phyloP scores from a whole-genome alignment of 148 eudicot species.

The Fallopia convolvulus region DNA sequence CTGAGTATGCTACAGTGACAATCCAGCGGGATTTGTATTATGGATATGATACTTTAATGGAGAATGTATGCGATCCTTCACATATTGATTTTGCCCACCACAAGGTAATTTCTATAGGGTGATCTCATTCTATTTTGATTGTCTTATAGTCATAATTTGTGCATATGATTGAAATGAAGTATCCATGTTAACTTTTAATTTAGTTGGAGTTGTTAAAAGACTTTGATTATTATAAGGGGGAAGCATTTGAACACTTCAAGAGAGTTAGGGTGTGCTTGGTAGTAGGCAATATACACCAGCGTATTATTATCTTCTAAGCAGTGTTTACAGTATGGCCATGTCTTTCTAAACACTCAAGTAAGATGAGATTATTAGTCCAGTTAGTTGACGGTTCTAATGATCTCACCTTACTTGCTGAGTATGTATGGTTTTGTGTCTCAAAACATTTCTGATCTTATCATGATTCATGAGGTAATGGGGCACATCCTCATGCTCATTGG shows the following conservation, averaged over 20 bases:
- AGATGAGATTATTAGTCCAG: neutral
- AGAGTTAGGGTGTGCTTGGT: neutral
- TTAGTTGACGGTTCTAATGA: neutral
- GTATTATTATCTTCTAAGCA: neutral
- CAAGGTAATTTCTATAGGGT: constrained; percentile 41
- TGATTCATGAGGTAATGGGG: too few relatives aligned
- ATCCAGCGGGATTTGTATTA: constrained; percentile 96
- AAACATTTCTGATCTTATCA: too few relatives aligned
- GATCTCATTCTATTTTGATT: neutral
- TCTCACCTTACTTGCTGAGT: too few relatives aligned
- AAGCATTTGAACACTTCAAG: neutral
- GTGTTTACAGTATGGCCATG: neutral
- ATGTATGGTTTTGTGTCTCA: too few relatives aligned
- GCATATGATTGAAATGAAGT: neutral
- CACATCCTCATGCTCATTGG: too few relatives aligned
- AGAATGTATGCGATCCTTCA: constrained; percentile 97
- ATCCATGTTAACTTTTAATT: neutral
- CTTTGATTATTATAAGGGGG: neutral
- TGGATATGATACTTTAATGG: constrained; percentile 97
- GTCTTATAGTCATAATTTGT: neutral
- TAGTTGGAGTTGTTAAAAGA: neutral
- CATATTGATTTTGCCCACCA: constrained; percentile 99
- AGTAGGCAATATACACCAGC: neutral
- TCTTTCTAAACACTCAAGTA: neutral
- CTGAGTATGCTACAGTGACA: constrained; percentile 87